Conservation (phyloP, 2,329 filamentous ascomycete genomes). For the Cladophialophora bantiana region DNA sequence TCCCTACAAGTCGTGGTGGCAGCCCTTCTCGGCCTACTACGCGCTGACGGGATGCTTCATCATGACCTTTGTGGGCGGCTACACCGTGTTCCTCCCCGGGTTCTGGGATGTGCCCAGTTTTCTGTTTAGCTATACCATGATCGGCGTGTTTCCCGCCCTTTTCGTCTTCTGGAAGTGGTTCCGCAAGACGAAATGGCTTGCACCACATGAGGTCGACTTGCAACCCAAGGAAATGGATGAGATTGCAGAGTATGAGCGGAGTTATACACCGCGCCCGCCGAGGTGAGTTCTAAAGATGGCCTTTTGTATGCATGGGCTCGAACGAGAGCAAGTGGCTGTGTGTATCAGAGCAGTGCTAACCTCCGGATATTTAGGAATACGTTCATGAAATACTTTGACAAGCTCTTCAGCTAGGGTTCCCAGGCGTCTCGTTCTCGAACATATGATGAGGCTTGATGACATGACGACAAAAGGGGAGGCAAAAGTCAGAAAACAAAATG, state of each 20-base stretch:
- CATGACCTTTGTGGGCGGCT: conserved; percentile 79
- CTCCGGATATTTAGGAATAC: conserved; percentile 29
- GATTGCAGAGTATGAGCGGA: conserved; percentile 72
- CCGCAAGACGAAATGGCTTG: conserved; percentile 66
- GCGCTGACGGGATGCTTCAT: conserved; percentile 68
- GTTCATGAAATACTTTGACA: conserved; percentile 49
- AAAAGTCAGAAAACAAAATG: too few species aligned
- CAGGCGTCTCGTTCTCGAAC: too few species aligned
- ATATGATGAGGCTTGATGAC: too few species aligned
- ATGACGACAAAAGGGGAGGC: too few species aligned
- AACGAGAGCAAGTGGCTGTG: too few species aligned
- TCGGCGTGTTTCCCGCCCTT: conserved; percentile 72
- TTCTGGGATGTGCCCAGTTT: conserved; percentile 74
- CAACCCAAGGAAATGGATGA: conserved; percentile 64
- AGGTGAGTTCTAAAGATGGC: conserved; percentile 52
- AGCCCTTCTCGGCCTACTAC: conserved; percentile 76
- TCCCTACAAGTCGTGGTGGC: conserved; percentile 72
- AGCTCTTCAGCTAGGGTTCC: conserved; percentile 48
- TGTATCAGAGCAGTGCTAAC: not conserved
- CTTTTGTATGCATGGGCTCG: too few species aligned
- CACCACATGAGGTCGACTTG: conserved; percentile 68
- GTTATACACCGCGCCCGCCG: conserved; percentile 62
- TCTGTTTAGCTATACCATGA: conserved; percentile 78
- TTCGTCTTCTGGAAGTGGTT: conserved; percentile 75
- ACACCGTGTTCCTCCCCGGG: conserved; percentile 74